Evolutionary conservation across 805 yeast species (phyloP), one percentile per base, ranked within the genome.

Genomic region (Cyberlindnera sargentensis): DNA sequence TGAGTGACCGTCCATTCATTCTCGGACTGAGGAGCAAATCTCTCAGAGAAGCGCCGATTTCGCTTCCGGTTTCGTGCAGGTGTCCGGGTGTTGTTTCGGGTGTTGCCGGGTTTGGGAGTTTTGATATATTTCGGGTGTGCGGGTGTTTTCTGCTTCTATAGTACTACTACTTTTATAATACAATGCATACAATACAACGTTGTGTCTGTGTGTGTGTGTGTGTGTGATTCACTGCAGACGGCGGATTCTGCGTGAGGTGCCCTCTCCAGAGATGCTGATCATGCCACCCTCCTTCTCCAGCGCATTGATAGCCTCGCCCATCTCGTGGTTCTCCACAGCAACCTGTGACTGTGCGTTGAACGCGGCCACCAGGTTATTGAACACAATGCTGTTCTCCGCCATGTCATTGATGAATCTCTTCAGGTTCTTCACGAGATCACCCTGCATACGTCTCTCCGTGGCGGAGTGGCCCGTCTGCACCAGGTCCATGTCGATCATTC

Each of bases 401-500:
- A 38, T 37, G 23, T 70, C 75, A 30, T 76, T 80, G 10, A 88
- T 62, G 34, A 79, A 64, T 27, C 66, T 64, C 47, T 81, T 53
- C 4, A 89, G 68, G 48, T 77, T 85, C 46, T 78, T 75, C 10
- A 77, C 71, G 49, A 86, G 68, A 58, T 85, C 95, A 50, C 83
- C 87, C 53, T 80, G 82, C 60, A 82, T 62, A 54, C 80, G 75
- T 63, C 96, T 73, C 62, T 90, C 95, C 4, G 91, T 86, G 2
- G 86, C 74, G 0, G 96, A 85, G 38, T 90, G 89, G 39, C 98
- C 99, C 0, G 98, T 93, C 66, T 91, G 97, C 28, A 93, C 90
- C 61, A 93, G 71, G 62, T 89, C 96, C 96, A 93, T 89, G 61
- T 93, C 99, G 52, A 93, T 93, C 56, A 93, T 78, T 29, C 99